Base-by-base conservation (phyloP, 1,284 basidiomycete genomes). In the Papiliotrema terrestris region DNA sequence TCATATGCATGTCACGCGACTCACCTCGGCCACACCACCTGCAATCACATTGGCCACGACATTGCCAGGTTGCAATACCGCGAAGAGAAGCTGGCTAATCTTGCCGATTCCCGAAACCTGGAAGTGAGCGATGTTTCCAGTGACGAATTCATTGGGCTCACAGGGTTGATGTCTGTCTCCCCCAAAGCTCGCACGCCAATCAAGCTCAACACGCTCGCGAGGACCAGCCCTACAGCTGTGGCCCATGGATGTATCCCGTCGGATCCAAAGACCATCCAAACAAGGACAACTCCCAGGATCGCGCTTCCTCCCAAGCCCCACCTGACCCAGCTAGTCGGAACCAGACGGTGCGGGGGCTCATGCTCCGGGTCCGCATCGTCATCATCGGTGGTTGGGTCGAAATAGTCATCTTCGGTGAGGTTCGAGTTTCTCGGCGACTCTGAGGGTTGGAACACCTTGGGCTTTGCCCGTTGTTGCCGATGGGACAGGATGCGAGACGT, bases 1-100 rank as follows among this genome's bases (percentile, higher is more conserved):
- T 14, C 8, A 29, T 15, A 38, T 29, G 32, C 5, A 3, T 32
- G 19, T 19, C n/a, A 45, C 49, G 6, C 39, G 23, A 47, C 63
- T 53, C 29, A 63, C 68, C 78, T 98, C 94, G 5, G 92, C 88
- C 15, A 98, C 92, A 36, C 92, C 94, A 11, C 94, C 94, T 2
- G 94, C 94, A 54, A 98, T 91, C 67, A 98, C 88, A 70, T 97
- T 97, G 4, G 94, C 94, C 3, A 97, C 89, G 19, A 96, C 84
- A 68, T 93, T 94, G 32, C 91, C 89, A 0, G 94, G 94, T 71
- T 96, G 93, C 44, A 97, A 83, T 78, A 94, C 86, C 1, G 92
- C 93, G 66, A 98, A 98, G 58, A 97, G 80, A 17, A 98, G 81
- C 69, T 98, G 94, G 45, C 88, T 91, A 61, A 97, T 88, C 78